Percentiles rank a stretch among this genome's conserved stretches.
Evolutionary conservation across 2,329 filamentous ascomycete species (phyloP).

Genomic region (Ceratocystis ficicola): DNA sequence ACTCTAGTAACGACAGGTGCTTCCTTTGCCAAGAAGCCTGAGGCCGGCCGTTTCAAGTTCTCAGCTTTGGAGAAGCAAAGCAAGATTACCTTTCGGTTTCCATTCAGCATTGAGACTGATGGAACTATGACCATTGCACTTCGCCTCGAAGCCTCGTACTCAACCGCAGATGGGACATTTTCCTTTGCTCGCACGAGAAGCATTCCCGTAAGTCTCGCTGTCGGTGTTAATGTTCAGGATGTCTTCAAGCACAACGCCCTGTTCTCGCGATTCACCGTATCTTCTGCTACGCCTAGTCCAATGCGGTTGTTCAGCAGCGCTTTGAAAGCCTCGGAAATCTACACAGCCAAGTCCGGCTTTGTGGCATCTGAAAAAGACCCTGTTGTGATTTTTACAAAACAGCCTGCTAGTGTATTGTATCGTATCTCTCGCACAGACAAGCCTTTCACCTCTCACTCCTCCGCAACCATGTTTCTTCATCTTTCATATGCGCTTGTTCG

Average conservation of each 20-base stretch:
- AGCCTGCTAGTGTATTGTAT: constrained; percentile 71
- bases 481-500: constrained; percentile 66
- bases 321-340: constrained; percentile 58
- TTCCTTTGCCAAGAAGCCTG: constrained; percentile 37
- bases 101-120: constrained; percentile 64
- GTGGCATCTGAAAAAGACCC: constrained; percentile 37
- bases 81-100: constrained; percentile 51
- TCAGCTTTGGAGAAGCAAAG: constrained; percentile 35
- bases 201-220: constrained; percentile 61
- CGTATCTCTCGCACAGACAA: constrained; percentile 51
- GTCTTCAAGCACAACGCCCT: constrained; percentile 74
- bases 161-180: constrained; percentile 50
- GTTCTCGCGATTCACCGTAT: constrained; percentile 84
- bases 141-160: constrained; percentile 64
- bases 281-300: constrained; percentile 63
- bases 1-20: constrained; percentile 35
- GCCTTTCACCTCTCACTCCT: constrained; percentile 24
- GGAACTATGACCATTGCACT: constrained; percentile 49
- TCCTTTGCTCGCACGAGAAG: constrained; percentile 48
- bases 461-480: constrained; percentile 48
- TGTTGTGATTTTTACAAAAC: constrained; percentile 62
- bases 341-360: constrained; percentile 48
- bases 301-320: constrained; percentile 60
- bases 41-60: constrained; percentile 43
- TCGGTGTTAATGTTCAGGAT: constrained; percentile 95